Percentiles rank a stretch among this genome's conserved stretches.
Evolutionary conservation across 176 grass and related monocot genomes (phyloP).

Genomic region (Calamus simplicifolius): DNA sequence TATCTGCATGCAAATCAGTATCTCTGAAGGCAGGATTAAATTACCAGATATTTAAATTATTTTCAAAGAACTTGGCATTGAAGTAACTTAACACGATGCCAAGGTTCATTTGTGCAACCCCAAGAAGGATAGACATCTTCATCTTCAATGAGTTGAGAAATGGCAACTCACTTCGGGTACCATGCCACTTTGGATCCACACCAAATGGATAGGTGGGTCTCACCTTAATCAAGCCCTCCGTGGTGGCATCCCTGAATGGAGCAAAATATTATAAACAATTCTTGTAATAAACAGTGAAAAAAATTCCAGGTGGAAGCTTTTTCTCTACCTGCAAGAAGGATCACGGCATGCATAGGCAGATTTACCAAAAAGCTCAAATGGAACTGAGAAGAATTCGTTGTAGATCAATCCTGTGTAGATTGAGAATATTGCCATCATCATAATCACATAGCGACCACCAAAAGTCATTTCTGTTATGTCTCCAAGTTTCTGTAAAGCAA

Average conservation of each 20-base stretch:
- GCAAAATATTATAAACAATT: not conserved
- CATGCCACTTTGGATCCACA: slow-evolving; percentile 87
- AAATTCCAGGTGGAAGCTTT: not conserved
- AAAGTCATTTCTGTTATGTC: slow-evolving; percentile 99
- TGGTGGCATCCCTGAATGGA: slow-evolving; percentile 50
- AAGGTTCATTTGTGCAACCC: slow-evolving; percentile 96
- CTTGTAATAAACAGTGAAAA: slow-evolving; percentile 18
- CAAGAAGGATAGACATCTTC: slow-evolving; percentile 99
- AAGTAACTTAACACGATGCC: slow-evolving; percentile 92
- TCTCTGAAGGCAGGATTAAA: slow-evolving; percentile 3
- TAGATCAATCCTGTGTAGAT: slow-evolving; percentile 95
- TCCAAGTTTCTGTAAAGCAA: slow-evolving; percentile 63
- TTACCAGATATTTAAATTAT: slow-evolving; percentile 73
- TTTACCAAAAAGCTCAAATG: slow-evolving; percentile 85
- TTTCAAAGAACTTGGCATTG: slow-evolving; percentile 76
- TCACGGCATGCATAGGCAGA: slow-evolving; percentile 82
- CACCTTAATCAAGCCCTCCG: slow-evolving; percentile 61
- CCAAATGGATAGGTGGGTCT: slow-evolving; percentile 72
- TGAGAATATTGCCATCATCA: slow-evolving; percentile 94
- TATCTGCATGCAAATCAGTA: not conserved
- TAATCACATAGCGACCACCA: slow-evolving; percentile 87
- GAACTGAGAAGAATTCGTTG: slow-evolving; percentile 98
- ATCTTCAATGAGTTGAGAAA: slow-evolving; percentile 97
- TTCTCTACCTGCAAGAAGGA: slow-evolving; percentile 71
- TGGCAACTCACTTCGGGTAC: slow-evolving; percentile 70